These are phyloP conservation scores for Amauroascus verrucosus DNA, from an alignment of 2,329 filamentous ascomycete species.

Conservation along the genomic window DNA sequence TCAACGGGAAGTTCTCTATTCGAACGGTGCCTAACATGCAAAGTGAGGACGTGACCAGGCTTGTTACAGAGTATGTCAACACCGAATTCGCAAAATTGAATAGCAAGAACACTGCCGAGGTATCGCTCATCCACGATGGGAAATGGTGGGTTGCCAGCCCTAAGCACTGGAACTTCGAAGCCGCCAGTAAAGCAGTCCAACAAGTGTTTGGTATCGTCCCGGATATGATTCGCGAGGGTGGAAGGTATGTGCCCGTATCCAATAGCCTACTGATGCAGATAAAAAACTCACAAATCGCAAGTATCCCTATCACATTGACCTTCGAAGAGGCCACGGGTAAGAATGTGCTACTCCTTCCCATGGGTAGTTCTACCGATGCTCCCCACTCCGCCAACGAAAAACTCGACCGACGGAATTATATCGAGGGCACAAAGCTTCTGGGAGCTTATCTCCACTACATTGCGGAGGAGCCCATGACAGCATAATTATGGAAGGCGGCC, in stretches of 20 bases:
- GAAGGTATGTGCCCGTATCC: conserved; percentile 50
- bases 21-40: conserved; percentile 97
- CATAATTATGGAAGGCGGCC: not conserved
- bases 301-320: conserved; percentile 91
- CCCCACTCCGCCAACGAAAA: conserved; percentile 99
- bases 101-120: conserved; percentile 84
- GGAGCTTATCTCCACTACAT: conserved; percentile 95
- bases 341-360: conserved; percentile 89
- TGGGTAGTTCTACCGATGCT: conserved; percentile 94
- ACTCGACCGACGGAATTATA: conserved; percentile 93
- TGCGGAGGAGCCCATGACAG: conserved; percentile 60
- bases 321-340: conserved; percentile 97
- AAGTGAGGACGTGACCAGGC: conserved; percentile 73
- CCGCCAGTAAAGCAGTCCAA: conserved; percentile 90
- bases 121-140: conserved; percentile 74
- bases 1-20: conserved; percentile 96
- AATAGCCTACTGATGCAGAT: not conserved
- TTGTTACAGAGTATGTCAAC: conserved; percentile 74
- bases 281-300: conserved; percentile 32
- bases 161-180: conserved; percentile 97
- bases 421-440: conserved; percentile 91
- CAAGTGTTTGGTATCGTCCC: conserved; percentile 88
- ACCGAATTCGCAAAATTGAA: conserved; percentile 74
- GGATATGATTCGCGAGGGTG: conserved; percentile 92
- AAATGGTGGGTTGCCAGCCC: conserved; percentile 99